Conservation (phyloP, 805 yeast species). For the Cephaloascus fragrans region DNA sequence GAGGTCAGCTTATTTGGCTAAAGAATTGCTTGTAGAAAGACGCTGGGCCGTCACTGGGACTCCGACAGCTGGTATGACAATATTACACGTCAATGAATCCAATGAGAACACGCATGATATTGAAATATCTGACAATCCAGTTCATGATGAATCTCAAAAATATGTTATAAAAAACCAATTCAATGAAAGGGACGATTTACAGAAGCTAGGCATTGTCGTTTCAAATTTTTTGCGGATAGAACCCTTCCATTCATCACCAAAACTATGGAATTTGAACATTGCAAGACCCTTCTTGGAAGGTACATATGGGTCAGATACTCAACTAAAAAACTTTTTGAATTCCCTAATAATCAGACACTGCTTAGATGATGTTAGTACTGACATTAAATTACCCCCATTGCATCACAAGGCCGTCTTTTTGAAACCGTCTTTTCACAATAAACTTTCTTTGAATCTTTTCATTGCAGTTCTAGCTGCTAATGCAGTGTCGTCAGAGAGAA, state of each 20-base stretch:
- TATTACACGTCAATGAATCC: slow-evolving; percentile 37
- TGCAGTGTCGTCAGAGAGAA: slow-evolving; percentile 64
- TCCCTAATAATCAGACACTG: slow-evolving; percentile 49
- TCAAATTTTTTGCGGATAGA: slow-evolving; percentile 45
- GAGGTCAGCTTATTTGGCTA: slow-evolving; percentile 38
- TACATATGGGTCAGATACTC: slow-evolving; percentile 27
- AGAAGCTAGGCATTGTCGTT: slow-evolving; percentile 41
- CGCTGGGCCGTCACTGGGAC: slow-evolving; percentile 74
- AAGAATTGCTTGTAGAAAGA: slow-evolving; percentile 42
- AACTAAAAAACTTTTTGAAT: slow-evolving; percentile 30
- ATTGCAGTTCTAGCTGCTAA: slow-evolving; percentile 61
- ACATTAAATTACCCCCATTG: slow-evolving; percentile 47
- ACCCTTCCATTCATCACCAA: slow-evolving; percentile 42
- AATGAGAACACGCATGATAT: slow-evolving; percentile 7
- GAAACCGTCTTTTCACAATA: slow-evolving; percentile 56
- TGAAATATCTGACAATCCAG: slow-evolving; percentile 3
- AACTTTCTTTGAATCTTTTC: slow-evolving; percentile 51
- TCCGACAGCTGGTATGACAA: slow-evolving; percentile 63
- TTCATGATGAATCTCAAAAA: slow-evolving; percentile 10
- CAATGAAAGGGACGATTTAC: slow-evolving; percentile 42
- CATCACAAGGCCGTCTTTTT: slow-evolving; percentile 49
- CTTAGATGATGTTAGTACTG: slow-evolving; percentile 41
- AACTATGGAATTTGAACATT: slow-evolving; percentile 36
- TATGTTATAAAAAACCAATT: slow-evolving; percentile 41
- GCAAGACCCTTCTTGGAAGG: slow-evolving; percentile 36